Percentiles rank a stretch among this genome's conserved stretches.
phyloP scores from a whole-genome alignment of 2,329 filamentous ascomycete species.

The Arthrocladium fulminans region DNA sequence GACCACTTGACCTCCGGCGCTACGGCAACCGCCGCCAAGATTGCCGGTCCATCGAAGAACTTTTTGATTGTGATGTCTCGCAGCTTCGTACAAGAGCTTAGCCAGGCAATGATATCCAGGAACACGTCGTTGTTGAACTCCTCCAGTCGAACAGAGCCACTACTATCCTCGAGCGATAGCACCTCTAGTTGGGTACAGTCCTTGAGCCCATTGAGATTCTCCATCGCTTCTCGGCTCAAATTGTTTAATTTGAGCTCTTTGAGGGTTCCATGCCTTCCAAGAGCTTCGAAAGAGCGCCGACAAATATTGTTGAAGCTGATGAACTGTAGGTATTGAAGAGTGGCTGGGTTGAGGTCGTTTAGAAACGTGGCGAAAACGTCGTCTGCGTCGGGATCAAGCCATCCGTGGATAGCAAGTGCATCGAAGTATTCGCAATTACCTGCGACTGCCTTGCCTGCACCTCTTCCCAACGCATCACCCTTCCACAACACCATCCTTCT shows the following conservation, averaged over 20 bases:
- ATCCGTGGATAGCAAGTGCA: constrained; percentile 50
- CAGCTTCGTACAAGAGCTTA: constrained; percentile 45
- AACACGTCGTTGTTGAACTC: constrained; percentile 45
- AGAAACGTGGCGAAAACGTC: constrained; percentile 52
- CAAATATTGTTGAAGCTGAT: constrained; percentile 49
- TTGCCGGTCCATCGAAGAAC: constrained; percentile 42
- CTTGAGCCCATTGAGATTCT: constrained; percentile 41
- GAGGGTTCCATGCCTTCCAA: constrained; percentile 45
- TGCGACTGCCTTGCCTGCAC: constrained; percentile 47
- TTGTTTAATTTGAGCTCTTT: constrained; percentile 43
- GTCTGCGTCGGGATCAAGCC: constrained; percentile 43
- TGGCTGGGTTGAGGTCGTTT: constrained; percentile 46
- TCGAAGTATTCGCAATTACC: constrained; percentile 53
- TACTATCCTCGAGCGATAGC: constrained; percentile 41
- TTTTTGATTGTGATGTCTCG: constrained; percentile 42
- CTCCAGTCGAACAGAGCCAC: constrained; percentile 40
- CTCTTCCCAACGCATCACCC: constrained; percentile 49
- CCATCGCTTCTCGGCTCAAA: constrained; percentile 41
- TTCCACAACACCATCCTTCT: constrained; percentile 53
- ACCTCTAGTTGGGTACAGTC: constrained; percentile 42
- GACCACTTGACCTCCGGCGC: constrained; percentile 24
- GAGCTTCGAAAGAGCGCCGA: constrained; percentile 44
- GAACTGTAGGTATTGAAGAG: constrained; percentile 50
- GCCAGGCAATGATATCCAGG: constrained; percentile 45
- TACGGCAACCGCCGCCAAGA: constrained; percentile 26